Evolutionary conservation across 331 rosid species (phyloP).

Genomic region (Arachis monticola): DNA sequence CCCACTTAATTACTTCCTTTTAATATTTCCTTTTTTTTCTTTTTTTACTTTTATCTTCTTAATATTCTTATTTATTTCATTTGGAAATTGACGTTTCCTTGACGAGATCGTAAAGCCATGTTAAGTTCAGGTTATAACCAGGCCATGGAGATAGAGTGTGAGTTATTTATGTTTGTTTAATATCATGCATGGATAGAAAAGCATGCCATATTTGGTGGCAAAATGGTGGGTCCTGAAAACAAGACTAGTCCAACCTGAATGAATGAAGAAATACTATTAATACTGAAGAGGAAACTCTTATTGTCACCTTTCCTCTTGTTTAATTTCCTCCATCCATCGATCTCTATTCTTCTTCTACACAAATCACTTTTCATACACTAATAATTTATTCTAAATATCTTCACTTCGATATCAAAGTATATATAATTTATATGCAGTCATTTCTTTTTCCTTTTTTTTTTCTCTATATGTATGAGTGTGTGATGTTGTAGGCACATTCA

Average conservation of each 20-base stretch:
- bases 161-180: conserved; percentile 26
- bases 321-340: background rate
- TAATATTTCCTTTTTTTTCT: background rate
- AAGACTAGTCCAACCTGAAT: conserved; percentile 29
- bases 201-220: conserved; percentile 58
- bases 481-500: background rate
- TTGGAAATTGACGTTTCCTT: conserved; percentile 38
- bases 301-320: conserved; percentile 23
- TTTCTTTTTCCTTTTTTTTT: too few relatives aligned
- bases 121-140: conserved; percentile 5
- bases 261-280: conserved; percentile 38
- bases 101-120: conserved; percentile 45
- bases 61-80: background rate
- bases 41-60: background rate
- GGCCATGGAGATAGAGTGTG: conserved; percentile 38
- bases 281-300: conserved; percentile 27
- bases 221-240: conserved; percentile 56
- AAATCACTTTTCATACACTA: too few relatives aligned
- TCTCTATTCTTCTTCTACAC: background rate
- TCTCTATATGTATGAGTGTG: background rate
- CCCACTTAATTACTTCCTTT: background rate
- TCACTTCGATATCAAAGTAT: too few relatives aligned
- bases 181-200: conserved; percentile 49
- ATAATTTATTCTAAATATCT: too few relatives aligned
- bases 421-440: too few relatives aligned